Conservation (phyloP, 139 green algal species). For the Auxenochlorella pyrenoidosa region DNA sequence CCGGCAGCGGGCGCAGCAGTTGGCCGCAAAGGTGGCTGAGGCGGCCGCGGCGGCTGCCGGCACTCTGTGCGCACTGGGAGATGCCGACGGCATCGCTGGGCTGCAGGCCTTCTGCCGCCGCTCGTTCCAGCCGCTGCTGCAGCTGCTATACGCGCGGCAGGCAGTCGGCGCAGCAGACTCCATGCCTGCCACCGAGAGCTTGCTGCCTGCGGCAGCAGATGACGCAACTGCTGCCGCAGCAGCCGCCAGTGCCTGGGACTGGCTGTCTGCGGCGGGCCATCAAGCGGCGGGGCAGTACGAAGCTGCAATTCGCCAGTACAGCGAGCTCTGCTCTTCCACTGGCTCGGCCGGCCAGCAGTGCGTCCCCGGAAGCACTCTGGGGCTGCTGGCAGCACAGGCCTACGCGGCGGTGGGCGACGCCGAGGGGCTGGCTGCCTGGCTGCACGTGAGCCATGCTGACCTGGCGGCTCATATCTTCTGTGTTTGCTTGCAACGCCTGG, state of each 20-base stretch:
- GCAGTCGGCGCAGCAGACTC: not conserved
- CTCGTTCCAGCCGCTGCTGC: not conserved
- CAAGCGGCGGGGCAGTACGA: slow-evolving; percentile 62
- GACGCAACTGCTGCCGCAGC: not conserved
- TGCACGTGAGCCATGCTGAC: not conserved
- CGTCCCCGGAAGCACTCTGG: not conserved
- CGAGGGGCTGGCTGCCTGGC: slow-evolving; percentile 46
- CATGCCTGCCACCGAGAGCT: not conserved
- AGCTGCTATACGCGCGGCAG: not conserved
- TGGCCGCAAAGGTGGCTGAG: slow-evolving; percentile 28
- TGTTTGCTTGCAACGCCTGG: not conserved
- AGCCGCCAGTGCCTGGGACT: slow-evolving; percentile 27
- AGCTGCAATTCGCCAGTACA: slow-evolving; percentile 37
- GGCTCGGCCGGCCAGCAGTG: slow-evolving; percentile 1
- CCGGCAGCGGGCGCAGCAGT: slow-evolving; percentile 6
- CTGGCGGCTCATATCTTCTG: not conserved
- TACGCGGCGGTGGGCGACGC: slow-evolving; percentile 71
- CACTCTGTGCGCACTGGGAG: slow-evolving; percentile 7
- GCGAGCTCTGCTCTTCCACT: not conserved
- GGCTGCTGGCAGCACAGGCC: slow-evolving; percentile 44
- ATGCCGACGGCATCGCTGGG: slow-evolving; percentile 25
- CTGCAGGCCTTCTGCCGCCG: slow-evolving; percentile 33
- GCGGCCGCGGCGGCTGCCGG: not conserved
- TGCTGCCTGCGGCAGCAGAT: not conserved
- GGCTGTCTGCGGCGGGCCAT: slow-evolving; percentile 48